These are phyloP conservation scores for Pythium sukuiense DNA, from an alignment of 352 stramenopile genomes.

Conservation along the genomic window DNA sequence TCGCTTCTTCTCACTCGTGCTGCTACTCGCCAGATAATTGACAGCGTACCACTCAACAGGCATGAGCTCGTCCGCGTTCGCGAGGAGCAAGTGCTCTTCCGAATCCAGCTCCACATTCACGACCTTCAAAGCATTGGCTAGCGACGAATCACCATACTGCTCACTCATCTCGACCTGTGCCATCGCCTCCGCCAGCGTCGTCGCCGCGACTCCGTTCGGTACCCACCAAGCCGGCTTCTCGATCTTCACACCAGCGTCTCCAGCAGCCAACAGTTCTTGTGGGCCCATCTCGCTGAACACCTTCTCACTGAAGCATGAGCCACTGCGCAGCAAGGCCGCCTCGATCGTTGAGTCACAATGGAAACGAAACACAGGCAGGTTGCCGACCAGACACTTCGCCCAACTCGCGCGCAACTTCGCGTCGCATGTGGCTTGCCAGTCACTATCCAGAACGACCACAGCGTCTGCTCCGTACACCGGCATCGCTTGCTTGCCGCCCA, in stretches of 20 bases:
- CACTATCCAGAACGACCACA: slow-evolving; percentile 81
- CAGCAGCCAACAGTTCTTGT: slow-evolving; percentile 53
- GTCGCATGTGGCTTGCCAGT: slow-evolving; percentile 80
- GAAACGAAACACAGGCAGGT: slow-evolving; percentile 65
- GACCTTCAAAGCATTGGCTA: slow-evolving; percentile 47
- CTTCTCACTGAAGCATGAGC: slow-evolving; percentile 75
- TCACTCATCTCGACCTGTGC: slow-evolving; percentile 45
- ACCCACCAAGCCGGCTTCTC: slow-evolving; percentile 78
- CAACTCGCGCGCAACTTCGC: slow-evolving; percentile 80
- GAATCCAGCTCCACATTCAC: slow-evolving; percentile 71
- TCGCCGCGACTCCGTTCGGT: slow-evolving; percentile 29
- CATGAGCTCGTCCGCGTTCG: slow-evolving; percentile 81
- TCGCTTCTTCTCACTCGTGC: slow-evolving; percentile 50
- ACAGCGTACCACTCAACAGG: slow-evolving; percentile 87
- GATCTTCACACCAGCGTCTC: slow-evolving; percentile 34
- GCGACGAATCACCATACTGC: slow-evolving; percentile 43
- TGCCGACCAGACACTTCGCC: slow-evolving; percentile 54
- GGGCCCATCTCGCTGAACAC: slow-evolving; percentile 76
- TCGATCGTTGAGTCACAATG: slow-evolving; percentile 84
- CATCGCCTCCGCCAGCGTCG: slow-evolving; percentile 23
- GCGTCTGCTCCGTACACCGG: slow-evolving; percentile 73
- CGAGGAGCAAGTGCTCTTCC: slow-evolving; percentile 79
- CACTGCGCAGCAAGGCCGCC: slow-evolving; percentile 66
- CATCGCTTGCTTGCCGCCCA: slow-evolving; percentile 42
- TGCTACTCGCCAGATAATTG: slow-evolving; percentile 65